Evolutionary conservation across 345 rosid species (phyloP).

Genomic region (Brassica nigra): DNA sequence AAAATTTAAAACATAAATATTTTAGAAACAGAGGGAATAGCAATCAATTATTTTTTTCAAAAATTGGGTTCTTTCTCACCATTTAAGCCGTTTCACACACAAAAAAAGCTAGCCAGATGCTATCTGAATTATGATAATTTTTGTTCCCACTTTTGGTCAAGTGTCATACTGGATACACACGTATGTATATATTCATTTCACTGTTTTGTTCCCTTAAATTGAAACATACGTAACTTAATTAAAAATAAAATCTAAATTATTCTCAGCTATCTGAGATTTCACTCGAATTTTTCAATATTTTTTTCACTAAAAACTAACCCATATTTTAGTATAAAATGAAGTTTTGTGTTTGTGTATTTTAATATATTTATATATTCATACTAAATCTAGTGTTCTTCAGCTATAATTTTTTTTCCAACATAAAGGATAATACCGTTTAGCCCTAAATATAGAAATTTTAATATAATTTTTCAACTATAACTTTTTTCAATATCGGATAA

Average conservation of each 20-base stretch:
- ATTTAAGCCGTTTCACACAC: constrained; percentile 1
- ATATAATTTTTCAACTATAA: too few species aligned
- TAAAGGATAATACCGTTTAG: too few species aligned
- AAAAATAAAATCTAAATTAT: not conserved
- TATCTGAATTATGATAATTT: constrained; percentile 13
- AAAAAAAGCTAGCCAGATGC: constrained; percentile 29
- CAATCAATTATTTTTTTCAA: not conserved
- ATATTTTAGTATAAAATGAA: not conserved
- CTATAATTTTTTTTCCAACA: too few species aligned
- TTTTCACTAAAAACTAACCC: not conserved
- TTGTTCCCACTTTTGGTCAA: constrained; percentile 12
- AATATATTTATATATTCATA: too few species aligned
- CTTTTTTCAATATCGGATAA: too few species aligned
- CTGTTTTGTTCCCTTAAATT: not conserved
- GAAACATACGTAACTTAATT: not conserved
- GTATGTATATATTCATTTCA: not conserved
- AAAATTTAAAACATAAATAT: too few species aligned
- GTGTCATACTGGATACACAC: constrained; percentile 11
- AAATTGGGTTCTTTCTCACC: not conserved
- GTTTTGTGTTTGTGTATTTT: too few species aligned
- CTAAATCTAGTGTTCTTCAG: too few species aligned
- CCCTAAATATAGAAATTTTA: too few species aligned
- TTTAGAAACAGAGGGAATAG: not conserved
- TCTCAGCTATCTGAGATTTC: not conserved
- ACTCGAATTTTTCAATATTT: not conserved